Conservation (phyloP, 2,329 filamentous ascomycete genomes). For the Proliferodiscus dingleyae region DNA sequence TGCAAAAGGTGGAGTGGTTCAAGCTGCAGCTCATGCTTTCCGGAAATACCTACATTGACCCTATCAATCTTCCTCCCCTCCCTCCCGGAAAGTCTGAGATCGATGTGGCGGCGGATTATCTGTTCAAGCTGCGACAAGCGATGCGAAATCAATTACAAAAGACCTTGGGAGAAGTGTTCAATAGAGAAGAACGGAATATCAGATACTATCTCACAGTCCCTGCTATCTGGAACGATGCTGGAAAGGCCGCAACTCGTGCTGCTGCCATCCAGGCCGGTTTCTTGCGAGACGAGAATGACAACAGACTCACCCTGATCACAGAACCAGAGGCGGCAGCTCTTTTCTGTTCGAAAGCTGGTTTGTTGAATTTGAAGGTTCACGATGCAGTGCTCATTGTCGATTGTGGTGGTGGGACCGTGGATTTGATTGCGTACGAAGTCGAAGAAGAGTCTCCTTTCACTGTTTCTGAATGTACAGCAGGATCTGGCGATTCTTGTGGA, state of each 20-base stretch:
- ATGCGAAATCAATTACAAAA: conserved; percentile 96
- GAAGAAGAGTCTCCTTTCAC: conserved; percentile 97
- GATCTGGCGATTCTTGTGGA: conserved; percentile 94
- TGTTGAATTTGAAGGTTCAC: conserved; percentile 95
- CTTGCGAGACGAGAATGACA: conserved; percentile 95
- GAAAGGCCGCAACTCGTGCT: conserved; percentile 91
- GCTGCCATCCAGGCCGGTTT: conserved; percentile 97
- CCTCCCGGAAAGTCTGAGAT: conserved; percentile 98
- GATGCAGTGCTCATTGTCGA: conserved; percentile 98
- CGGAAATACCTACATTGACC: conserved; percentile 98
- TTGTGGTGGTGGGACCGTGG: conserved; percentile 96
- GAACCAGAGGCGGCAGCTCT: conserved; percentile 96
- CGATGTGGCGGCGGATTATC: conserved; percentile 97
- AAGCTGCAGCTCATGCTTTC: conserved; percentile 98
- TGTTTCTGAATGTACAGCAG: conserved; percentile 93
- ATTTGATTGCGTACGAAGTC: conserved; percentile 98
- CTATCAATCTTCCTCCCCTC: conserved; percentile 95
- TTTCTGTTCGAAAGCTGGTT: conserved; percentile 94
- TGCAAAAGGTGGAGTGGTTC: conserved; percentile 99
- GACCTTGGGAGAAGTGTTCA: conserved; percentile 95
- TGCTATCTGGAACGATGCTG: conserved; percentile 98
- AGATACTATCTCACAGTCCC: conserved; percentile 98
- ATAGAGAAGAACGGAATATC: conserved; percentile 96
- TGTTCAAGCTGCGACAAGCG: conserved; percentile 95
- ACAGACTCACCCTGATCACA: conserved; percentile 87